Percentiles rank a stretch among this genome's conserved stretches.
Conservation (phyloP, 2,329 filamentous ascomycete genomes). For the Paraphoma sp. region DNA sequence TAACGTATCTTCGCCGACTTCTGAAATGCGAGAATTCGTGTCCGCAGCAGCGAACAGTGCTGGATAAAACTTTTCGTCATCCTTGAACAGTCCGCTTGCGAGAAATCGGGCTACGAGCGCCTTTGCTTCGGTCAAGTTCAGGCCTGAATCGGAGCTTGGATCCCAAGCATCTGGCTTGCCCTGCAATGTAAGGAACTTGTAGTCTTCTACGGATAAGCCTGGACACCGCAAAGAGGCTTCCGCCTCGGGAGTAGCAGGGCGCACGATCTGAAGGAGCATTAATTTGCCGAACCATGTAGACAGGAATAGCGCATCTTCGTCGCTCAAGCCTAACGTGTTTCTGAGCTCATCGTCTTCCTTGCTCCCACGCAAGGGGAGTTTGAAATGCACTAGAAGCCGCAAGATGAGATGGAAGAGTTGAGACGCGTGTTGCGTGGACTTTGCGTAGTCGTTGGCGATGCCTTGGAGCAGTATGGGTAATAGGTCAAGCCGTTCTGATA, state of each 20-base stretch:
- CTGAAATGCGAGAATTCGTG: conserved; percentile 78
- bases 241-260: conserved; percentile 46
- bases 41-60: conserved; percentile 85
- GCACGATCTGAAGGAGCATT: conserved; percentile 65
- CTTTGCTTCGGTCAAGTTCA: conserved; percentile 75
- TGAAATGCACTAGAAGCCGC: conserved; percentile 73
- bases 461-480: conserved; percentile 74
- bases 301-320: conserved; percentile 76
- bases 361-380: conserved; percentile 77
- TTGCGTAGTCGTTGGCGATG: conserved; percentile 66
- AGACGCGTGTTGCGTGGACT: conserved; percentile 62
- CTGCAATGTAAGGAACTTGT: conserved; percentile 71
- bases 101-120: conserved; percentile 73
- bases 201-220: conserved; percentile 70
- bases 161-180: conserved; percentile 75
- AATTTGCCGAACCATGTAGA: conserved; percentile 79
- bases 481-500: conserved; percentile 71
- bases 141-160: conserved; percentile 62
- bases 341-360: conserved; percentile 77
- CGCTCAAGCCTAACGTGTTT: conserved; percentile 68
- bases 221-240: conserved; percentile 55
- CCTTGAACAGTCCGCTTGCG: conserved; percentile 83
- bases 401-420: conserved; percentile 84
- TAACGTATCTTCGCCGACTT: conserved; percentile 86
- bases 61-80: conserved; percentile 82